Base-by-base conservation (phyloP, 805 yeast species). In the Nakazawaea siamensis region DNA sequence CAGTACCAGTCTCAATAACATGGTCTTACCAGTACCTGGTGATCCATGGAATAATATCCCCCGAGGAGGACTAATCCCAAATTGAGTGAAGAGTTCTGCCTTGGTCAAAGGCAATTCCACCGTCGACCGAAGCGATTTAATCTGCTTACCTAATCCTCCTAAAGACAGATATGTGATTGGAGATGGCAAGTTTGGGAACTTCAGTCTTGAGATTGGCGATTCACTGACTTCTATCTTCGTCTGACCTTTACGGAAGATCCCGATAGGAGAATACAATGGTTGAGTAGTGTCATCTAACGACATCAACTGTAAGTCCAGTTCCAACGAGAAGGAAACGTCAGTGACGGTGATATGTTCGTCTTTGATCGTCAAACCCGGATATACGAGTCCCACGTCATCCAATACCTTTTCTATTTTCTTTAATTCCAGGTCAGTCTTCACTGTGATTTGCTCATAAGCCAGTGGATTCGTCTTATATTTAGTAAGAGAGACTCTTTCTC, bases 1-100 rank as follows among this genome's bases (percentile, higher is more conserved):
- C 0, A 95, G 94, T 8, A 90, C 76, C 18, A 95, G 80, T 36
- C 83, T 70, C 24, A 92, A 63, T 6, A 92, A 66, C 85, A 88
- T 74, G 1, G 97, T 83, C 54, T 90, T 90, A 34, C 98, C 98
- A 0, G 97, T 90, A 3, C 98, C 98, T 2, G 97, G 92, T 3
- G 97, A 95, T 0, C 98, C 98, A 58, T 88, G 94, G n/a, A 92
- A 58, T 20, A 92, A 55, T 1, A 92, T 83, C 28, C 97, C 97
- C 18, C 96, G 66, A 11, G 96, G 96, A 7, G 98, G 97, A 7
- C 80, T 68, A 14, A 87, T 80, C n/a, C 90, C 87, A 60, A 90
- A 92, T 36, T 82, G 76, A 6, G 78, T 66, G 48, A 88, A 90
- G 21, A 86, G 57, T 5, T 70, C 67, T 0, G 97, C 95, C 38